phyloP scores from a whole-genome alignment of 352 stramenopile species.

The Globisporangium parvum region DNA sequence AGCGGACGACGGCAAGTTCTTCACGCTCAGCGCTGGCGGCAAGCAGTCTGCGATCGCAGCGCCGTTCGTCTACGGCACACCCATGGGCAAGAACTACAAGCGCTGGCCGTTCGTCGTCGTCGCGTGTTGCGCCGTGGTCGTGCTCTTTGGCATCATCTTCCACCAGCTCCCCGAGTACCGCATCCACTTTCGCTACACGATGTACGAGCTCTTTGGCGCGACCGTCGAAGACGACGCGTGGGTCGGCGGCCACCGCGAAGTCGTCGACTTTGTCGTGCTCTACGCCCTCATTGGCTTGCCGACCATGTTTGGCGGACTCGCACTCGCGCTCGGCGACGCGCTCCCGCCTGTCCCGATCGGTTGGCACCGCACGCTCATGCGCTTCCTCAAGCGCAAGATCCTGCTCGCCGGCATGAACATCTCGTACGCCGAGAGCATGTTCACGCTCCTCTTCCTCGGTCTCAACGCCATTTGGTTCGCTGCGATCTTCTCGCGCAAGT shows the following conservation, averaged over 20 bases:
- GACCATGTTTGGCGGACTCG: conserved; percentile 68
- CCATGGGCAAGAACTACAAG: conserved; percentile 79
- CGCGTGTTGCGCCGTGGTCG: conserved; percentile 32
- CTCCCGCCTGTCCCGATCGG: conserved; percentile 65
- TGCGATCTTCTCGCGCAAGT: conserved; percentile 71
- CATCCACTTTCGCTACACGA: conserved; percentile 46
- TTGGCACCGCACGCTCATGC: conserved; percentile 62
- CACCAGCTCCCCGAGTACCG: conserved; percentile 71
- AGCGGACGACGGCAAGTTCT: conserved; percentile 59
- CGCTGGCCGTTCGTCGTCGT: conserved; percentile 70
- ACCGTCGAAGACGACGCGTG: conserved; percentile 40
- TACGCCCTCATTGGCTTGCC: conserved; percentile 67
- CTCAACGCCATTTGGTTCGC: conserved; percentile 81
- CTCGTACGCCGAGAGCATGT: conserved; percentile 73
- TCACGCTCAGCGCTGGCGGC: conserved; percentile 50
- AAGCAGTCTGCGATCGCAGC: conserved; percentile 49
- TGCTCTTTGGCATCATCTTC: conserved; percentile 65
- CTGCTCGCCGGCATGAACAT: conserved; percentile 62
- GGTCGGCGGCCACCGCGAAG: conserved; percentile 68
- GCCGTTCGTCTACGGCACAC: conserved; percentile 72
- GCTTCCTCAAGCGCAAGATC: conserved; percentile 81
- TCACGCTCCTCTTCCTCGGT: conserved; percentile 61
- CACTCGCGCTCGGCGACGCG: conserved; percentile 54
- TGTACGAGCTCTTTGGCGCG: conserved; percentile 61
- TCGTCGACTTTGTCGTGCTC: conserved; percentile 69